Percentiles rank a stretch among this genome's conserved stretches.
These are phyloP conservation scores for Entomortierella beljakovae DNA, from an alignment of 192 early-diverging fungal species.

Conservation along the genomic window DNA sequence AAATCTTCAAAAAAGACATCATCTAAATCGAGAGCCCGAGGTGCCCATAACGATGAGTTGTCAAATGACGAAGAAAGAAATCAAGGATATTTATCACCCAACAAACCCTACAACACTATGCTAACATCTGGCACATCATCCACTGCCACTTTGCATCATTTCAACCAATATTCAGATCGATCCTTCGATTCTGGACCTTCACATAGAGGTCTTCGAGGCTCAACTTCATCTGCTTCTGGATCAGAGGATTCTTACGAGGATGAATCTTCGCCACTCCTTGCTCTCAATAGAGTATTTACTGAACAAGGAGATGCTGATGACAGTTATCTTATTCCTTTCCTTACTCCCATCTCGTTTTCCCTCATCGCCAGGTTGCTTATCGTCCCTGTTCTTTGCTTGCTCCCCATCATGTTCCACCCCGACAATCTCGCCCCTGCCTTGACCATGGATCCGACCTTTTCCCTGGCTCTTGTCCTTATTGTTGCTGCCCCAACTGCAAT, in stretches of 20 bases:
- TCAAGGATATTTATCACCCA: not conserved
- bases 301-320: not conserved
- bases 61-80: slow-evolving; percentile 23
- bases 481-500: slow-evolving; percentile 77
- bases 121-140: slow-evolving; percentile 30
- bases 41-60: slow-evolving; percentile 17
- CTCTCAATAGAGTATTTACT: not conserved
- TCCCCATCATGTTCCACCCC: slow-evolving; percentile 41
- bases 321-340: slow-evolving; percentile 12
- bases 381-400: slow-evolving; percentile 32
- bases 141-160: slow-evolving; percentile 39
- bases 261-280: not conserved
- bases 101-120: not conserved
- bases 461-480: slow-evolving; percentile 70
- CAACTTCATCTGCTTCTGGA: not conserved
- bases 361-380: slow-evolving; percentile 32
- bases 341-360: slow-evolving; percentile 32
- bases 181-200: not conserved
- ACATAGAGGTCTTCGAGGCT: not conserved
- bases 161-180: slow-evolving; percentile 10
- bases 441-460: slow-evolving; percentile 72
- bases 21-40: not conserved
- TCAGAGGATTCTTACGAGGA: slow-evolving; percentile 18
- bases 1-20: not conserved
- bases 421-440: slow-evolving; percentile 56